Evolutionary conservation across 441 rosid species (phyloP), one percentile per base, ranked within the genome.

Genomic region (Biscutella laevigata): DNA sequence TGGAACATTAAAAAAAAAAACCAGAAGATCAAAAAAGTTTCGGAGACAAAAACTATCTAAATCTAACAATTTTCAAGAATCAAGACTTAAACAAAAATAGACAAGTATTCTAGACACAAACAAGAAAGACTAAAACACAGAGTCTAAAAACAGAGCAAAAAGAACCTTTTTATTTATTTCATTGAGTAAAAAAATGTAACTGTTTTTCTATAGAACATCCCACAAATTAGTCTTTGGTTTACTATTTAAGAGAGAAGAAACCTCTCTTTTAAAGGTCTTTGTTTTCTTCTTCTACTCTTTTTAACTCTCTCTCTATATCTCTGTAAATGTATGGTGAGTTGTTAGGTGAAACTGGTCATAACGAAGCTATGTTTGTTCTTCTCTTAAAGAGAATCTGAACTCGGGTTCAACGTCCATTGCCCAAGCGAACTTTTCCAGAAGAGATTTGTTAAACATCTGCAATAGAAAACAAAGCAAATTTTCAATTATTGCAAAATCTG

Each of bases 361-460:
- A 19, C 25, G 57, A 66, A 52, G 15, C 37, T 28, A 33, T 4
- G 1, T 32, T 59, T 38, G 6, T 38, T 48, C 40, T 47, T 62
- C 39, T 60, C 45, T 53, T 40, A 8, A 59, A 80, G 83, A 89
- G 86, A 94, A 94, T 84, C 95, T 81, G 85, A 89, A 94, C 50
- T 77, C 83, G 7, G 99, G 97, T 39, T 89, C 96, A 22, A 83
- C 97, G 24, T 94, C 99, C 99, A 94, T 81, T 40, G 99, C 94
- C 99, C 99, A 94, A 17, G 95, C 70, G 66, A 94, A 94, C 77
- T 94, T 89, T 4, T 88, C 99, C 53, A 89, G 72, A 49, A 94
- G 91, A 64, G 97, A 84, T 76, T 89, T 94, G 72, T 84, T 86
- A 75, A 94, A 94, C n/a, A 89, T 89, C 96, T 89, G 89, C 71